These are phyloP conservation scores for Syncephalastrum monosporum DNA, from an alignment of 371 early-diverging fungal genomes.

Conservation along the genomic window DNA sequence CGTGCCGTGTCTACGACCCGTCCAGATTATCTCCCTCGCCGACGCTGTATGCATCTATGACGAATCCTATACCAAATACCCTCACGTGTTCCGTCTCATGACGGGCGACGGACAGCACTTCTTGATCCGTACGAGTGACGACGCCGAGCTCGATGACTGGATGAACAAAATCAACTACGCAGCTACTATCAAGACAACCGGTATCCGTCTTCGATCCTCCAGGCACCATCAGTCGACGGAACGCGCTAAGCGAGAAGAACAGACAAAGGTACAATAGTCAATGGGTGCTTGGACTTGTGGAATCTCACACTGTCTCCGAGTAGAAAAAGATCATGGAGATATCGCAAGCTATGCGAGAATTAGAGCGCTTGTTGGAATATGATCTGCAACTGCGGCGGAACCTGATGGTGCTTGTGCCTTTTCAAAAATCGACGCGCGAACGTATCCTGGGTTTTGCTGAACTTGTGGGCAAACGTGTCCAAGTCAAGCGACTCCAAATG, in stretches of 20 bases:
- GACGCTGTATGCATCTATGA: conserved; percentile 75
- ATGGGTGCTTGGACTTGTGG: not conserved
- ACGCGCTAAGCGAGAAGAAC: conserved; percentile 20
- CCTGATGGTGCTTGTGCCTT: conserved; percentile 64
- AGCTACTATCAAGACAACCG: conserved; percentile 69
- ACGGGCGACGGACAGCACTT: conserved; percentile 72
- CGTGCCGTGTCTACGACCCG: conserved; percentile 25
- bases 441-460: conserved; percentile 58
- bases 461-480: conserved; percentile 51
- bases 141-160: conserved; percentile 79
- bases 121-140: conserved; percentile 62
- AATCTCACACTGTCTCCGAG: not conserved
- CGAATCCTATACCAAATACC: conserved; percentile 68
- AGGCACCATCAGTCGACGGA: conserved; percentile 22
- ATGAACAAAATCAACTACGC: conserved; percentile 81
- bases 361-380: conserved; percentile 40
- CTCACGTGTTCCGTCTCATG: conserved; percentile 73
- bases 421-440: conserved; percentile 62
- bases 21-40: conserved; percentile 63
- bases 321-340: conserved; percentile 14
- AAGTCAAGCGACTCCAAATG: conserved; percentile 53
- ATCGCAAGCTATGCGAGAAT: conserved; percentile 33
- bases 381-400: conserved; percentile 63
- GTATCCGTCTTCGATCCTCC: conserved; percentile 49
- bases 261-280: conserved; percentile 15